Percentiles rank a stretch among this genome's conserved stretches.
Conservation (phyloP, 2,329 filamentous ascomycete genomes). For the Furcasterigmium sp. region DNA sequence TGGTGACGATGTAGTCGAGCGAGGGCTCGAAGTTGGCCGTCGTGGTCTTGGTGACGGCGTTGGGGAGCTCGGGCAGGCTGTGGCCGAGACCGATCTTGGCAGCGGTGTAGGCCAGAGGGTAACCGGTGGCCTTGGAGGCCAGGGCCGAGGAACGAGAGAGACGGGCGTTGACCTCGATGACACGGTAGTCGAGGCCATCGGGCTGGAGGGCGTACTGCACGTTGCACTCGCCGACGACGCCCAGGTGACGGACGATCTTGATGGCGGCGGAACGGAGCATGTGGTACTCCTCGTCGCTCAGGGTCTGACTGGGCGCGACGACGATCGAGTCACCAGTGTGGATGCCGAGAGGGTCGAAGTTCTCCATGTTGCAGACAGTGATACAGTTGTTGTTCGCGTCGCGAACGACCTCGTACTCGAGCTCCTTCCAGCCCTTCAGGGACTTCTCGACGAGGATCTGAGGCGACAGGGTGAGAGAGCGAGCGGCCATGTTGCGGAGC, state of each 20-base stretch:
- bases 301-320: conserved; percentile 91
- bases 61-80: conserved; percentile 90
- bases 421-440: conserved; percentile 98
- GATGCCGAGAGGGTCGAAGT: conserved; percentile 95
- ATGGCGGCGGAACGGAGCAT: conserved; percentile 97
- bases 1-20: conserved; percentile 95
- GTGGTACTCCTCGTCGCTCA: conserved; percentile 98
- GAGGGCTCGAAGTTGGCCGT: conserved; percentile 98
- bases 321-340: conserved; percentile 99
- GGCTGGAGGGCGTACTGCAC: conserved; percentile 97
- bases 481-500: conserved; percentile 86
- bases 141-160: conserved; percentile 94
- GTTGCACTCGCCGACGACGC: conserved; percentile 97
- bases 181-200: conserved; percentile 93
- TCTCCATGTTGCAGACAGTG: conserved; percentile 47
- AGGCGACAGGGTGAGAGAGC: conserved; percentile 86
- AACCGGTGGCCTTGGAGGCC: conserved; percentile 96
- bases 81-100: conserved; percentile 97
- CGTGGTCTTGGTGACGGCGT: conserved; percentile 96
- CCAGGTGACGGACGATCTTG: conserved; percentile 96
- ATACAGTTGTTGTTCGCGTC: conserved; percentile 95
- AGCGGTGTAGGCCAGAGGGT: conserved; percentile 93
- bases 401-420: conserved; percentile 96
- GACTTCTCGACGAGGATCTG: conserved; percentile 98
- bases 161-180: conserved; percentile 98